Percentiles rank a stretch among this genome's conserved stretches.
Conservation (phyloP, 805 yeast species). For the Saccharomycopsis sp. region DNA sequence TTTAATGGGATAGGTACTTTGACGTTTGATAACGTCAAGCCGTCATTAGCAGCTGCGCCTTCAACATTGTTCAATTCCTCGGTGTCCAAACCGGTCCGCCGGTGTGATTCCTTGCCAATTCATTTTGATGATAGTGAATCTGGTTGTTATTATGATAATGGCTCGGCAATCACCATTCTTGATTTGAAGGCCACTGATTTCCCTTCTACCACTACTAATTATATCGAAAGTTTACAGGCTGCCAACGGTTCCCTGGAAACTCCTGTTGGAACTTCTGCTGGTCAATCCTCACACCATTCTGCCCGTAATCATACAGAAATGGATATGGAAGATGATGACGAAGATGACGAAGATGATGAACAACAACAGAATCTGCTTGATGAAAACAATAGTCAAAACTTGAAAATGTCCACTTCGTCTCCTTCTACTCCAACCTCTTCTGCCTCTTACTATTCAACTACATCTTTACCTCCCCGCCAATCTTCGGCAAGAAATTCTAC, state of each 20-base stretch:
- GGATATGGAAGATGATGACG: no score
- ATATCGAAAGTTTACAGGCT: not conserved
- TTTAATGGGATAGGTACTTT: slow-evolving; percentile 20
- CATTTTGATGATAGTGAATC: not conserved
- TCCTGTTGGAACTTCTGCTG: no score
- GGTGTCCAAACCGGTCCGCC: not conserved
- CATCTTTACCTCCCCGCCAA: slow-evolving; percentile 2
- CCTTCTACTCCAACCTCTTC: slow-evolving; percentile 1
- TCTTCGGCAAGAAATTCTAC: no score
- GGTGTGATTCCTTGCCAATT: not conserved
- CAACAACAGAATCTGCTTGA: not conserved
- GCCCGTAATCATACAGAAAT: no score
- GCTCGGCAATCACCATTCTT: not conserved
- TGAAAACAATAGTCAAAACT: not conserved
- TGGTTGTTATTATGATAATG: not conserved
- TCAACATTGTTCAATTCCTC: not conserved
- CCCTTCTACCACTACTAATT: not conserved
- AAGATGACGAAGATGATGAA: no score
- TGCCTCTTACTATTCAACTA: not conserved
- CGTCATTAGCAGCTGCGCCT: not conserved
- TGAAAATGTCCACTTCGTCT: not conserved
- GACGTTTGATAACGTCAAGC: slow-evolving; percentile 6
- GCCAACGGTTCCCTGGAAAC: no score
- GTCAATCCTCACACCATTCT: no score
- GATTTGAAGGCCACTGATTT: not conserved